phyloP scores from a whole-genome alignment of 805 yeast species.

The Brettanomyces custersianus region DNA sequence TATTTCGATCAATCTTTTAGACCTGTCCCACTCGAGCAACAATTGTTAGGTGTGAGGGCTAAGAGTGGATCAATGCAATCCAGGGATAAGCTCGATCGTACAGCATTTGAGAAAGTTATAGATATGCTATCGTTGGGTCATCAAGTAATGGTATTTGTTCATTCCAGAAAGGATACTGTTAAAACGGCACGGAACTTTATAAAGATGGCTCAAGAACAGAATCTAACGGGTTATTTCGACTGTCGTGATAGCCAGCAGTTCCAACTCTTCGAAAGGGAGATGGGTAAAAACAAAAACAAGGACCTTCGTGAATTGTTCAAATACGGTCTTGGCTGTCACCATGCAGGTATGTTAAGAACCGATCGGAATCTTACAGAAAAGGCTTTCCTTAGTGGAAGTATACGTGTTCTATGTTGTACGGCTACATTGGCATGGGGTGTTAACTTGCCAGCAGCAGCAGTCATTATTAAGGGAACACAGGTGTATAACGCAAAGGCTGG shows the following conservation, averaged over 20 bases:
- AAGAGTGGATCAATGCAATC: slow-evolving; percentile 71
- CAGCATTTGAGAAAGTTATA: slow-evolving; percentile 67
- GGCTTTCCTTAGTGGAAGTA: slow-evolving; percentile 77
- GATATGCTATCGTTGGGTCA: slow-evolving; percentile 60
- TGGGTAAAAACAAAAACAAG: slow-evolving; percentile 60
- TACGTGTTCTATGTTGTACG: slow-evolving; percentile 87
- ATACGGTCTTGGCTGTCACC: slow-evolving; percentile 87
- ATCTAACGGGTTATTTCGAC: slow-evolving; percentile 52
- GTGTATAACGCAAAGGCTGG: slow-evolving; percentile 92
- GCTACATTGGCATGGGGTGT: slow-evolving; percentile 99
- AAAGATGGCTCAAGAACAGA: slow-evolving; percentile 52
- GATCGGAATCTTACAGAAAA: slow-evolving; percentile 87
- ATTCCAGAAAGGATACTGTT: slow-evolving; percentile 87
- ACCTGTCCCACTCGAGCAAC: slow-evolving; percentile 89
- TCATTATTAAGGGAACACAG: slow-evolving; percentile 92
- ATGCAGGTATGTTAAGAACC: slow-evolving; percentile 91
- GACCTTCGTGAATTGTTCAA: slow-evolving; percentile 76
- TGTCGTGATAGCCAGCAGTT: slow-evolving; percentile 35
- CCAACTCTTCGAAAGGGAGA: slow-evolving; percentile 49
- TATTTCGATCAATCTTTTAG: slow-evolving; percentile 89
- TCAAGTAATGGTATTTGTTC: slow-evolving; percentile 96
- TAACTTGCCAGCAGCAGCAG: slow-evolving; percentile 95
- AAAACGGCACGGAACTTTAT: slow-evolving; percentile 72
- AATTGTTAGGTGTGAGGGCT: slow-evolving; percentile 77
- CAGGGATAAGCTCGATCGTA: slow-evolving; percentile 63